Evolutionary conservation across 2,329 filamentous ascomycete species (phyloP).

Genomic region (Phyllosticta citribraziliensis): DNA sequence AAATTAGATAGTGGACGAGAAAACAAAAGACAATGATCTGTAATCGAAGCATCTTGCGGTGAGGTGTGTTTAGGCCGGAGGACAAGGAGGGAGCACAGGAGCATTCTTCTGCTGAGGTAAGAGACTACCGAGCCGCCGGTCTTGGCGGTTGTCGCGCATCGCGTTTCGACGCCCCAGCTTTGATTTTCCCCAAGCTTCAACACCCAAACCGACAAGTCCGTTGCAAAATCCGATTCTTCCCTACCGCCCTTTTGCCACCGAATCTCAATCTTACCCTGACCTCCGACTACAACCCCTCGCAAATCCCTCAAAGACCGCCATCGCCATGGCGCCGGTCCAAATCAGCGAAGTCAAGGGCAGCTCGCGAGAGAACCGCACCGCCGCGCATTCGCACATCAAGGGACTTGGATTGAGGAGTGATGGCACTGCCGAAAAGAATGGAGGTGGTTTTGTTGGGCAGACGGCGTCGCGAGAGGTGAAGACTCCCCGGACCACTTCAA

Average conservation of each 20-base stretch:
- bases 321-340: slow-evolving; percentile 26
- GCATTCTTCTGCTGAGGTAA: background rate
- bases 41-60: background rate
- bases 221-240: background rate
- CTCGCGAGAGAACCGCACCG: slow-evolving; percentile 92
- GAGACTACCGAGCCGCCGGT: background rate
- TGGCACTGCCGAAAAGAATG: slow-evolving; percentile 72
- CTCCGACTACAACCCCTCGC: background rate
- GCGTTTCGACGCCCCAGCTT: background rate
- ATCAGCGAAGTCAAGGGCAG: slow-evolving; percentile 85
- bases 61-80: background rate
- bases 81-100: too few species aligned
- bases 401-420: slow-evolving; percentile 78
- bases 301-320: background rate
- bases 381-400: slow-evolving; percentile 96
- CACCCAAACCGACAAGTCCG: background rate
- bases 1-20: background rate
- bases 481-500: background rate
- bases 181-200: background rate
- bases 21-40: background rate
- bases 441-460: slow-evolving; percentile 84
- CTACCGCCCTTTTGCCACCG: background rate
- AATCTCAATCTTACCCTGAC: background rate
- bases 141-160: background rate
- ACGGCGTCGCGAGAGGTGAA: slow-evolving; percentile 74